Evolutionary conservation across 768 basidiomycete genomes (phyloP).

Genomic region (Rhodocollybia butyracea): DNA sequence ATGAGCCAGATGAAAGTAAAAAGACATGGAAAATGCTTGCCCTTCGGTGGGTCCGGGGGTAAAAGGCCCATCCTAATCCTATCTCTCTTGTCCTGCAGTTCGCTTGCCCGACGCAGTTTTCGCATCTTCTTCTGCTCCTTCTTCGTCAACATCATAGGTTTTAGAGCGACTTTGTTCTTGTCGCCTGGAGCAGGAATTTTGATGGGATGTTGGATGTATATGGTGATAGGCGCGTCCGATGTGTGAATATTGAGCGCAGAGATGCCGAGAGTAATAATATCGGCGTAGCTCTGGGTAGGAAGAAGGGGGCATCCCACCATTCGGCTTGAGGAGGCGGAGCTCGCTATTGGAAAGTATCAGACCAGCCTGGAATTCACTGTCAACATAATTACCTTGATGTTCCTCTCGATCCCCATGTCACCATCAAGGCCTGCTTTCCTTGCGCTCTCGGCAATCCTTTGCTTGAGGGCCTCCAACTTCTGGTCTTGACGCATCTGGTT

Average conservation of each 20-base stretch:
- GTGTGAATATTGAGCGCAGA: slow-evolving; percentile 62
- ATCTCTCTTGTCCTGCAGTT: slow-evolving; percentile 92
- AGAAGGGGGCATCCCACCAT: slow-evolving; percentile 95
- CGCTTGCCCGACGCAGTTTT: slow-evolving; percentile 81
- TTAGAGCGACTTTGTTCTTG: slow-evolving; percentile 72
- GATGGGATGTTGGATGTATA: slow-evolving; percentile 96
- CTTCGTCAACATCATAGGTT: slow-evolving; percentile 89
- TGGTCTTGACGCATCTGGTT: slow-evolving; percentile 70
- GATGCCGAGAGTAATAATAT: slow-evolving; percentile 55
- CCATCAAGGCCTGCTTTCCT: slow-evolving; percentile 91
- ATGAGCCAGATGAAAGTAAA: slow-evolving; percentile 2
- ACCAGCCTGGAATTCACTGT: not conserved
- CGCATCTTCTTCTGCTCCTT: slow-evolving; percentile 99
- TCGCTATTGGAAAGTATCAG: slow-evolving; percentile 41
- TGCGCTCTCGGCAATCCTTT: slow-evolving; percentile 89
- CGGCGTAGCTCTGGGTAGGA: slow-evolving; percentile 76
- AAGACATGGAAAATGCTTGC: slow-evolving; percentile 31
- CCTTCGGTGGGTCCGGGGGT: slow-evolving; percentile 94
- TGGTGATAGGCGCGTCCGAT: slow-evolving; percentile 72
- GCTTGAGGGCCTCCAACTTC: slow-evolving; percentile 88
- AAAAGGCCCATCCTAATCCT: slow-evolving; percentile 93
- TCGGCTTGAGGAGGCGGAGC: slow-evolving; percentile 86
- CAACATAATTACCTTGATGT: slow-evolving; percentile 60
- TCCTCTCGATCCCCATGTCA: slow-evolving; percentile 91
- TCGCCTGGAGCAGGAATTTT: slow-evolving; percentile 90